phyloP scores from a whole-genome alignment of 164 flowering plant species.

The Vitis amurensis region DNA sequence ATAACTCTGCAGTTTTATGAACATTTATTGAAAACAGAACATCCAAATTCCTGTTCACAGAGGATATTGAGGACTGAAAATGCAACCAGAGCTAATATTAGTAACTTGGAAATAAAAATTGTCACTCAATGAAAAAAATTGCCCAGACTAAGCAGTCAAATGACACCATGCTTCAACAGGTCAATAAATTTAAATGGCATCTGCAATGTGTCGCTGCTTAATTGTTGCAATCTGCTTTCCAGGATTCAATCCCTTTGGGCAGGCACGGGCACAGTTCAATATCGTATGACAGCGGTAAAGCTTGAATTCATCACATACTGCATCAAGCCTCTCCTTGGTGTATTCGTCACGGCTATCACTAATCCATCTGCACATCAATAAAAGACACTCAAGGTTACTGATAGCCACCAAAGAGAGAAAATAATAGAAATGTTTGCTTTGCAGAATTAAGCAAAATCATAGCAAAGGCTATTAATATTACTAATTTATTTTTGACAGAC shows the following conservation, averaged over 20 bases:
- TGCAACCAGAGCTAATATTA: conserved; percentile 21
- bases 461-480: too few species aligned
- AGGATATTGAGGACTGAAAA: conserved; percentile 12
- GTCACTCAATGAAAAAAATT: not conserved
- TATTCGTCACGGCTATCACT: conserved; percentile 95
- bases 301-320: conserved; percentile 89
- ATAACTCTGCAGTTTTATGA: not conserved
- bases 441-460: too few species aligned
- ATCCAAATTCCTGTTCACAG: not conserved
- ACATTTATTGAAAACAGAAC: conserved; percentile 17
- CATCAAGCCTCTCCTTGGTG: conserved; percentile 76
- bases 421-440: too few species aligned
- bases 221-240: conserved; percentile 80
- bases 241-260: conserved; percentile 97
- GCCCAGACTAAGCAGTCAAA: conserved; percentile 9
- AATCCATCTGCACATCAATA: conserved; percentile 69
- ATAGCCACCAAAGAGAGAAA: not conserved
- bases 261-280: conserved; percentile 92
- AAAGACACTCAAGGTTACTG: not conserved
- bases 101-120: conserved; percentile 13
- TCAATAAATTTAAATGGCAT: conserved; percentile 2
- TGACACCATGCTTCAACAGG: conserved; percentile 5
- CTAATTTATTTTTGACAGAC: too few species aligned
- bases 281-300: conserved; percentile 96
- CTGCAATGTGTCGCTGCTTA: conserved; percentile 61